Evolutionary conservation across 352 stramenopile genomes (phyloP), one percentile per base, ranked within the genome.

Genomic region (Globisporangium apiculatum): DNA sequence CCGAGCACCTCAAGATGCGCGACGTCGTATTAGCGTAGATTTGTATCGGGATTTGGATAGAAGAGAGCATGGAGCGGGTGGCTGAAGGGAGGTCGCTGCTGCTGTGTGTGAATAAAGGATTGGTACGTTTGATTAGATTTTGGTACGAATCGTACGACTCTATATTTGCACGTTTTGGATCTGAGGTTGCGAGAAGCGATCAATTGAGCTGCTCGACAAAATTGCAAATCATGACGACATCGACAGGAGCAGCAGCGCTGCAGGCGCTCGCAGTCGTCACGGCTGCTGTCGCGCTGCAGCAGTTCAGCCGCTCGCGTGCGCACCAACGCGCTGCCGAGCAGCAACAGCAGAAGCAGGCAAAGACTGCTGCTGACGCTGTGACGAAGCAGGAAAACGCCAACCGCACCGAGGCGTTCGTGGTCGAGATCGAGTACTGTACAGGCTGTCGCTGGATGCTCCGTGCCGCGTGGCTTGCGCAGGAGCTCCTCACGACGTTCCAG

Each of bases 371-470:
- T 31, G 11, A 43, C 40, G 11, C 40, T 12, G 24, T 31, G 49
- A 14, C 51, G 17, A 43, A 58, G 11, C n/a, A 61, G 12, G 10
- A 59, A 2, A 52, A 57, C 1, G 63, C 59, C 35, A 9, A 35
- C 38, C 63, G 62, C 41, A 55, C 49, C 7, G 62, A 76, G 53
- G 62, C 63, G 8, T 89, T 71, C 52, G 68, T 85, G 15, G 76
- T 93, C n/a, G 80, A 93, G 68, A 97, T 98, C 58, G 76, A 89
- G 57, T 98, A 98, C 71, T 97, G 91, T 65, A 94, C 82, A 12
- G 84, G 86, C 47, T 97, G 89, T 47, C 79, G 78, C 57, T 97
- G 90, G 88, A 82, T 97, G 71, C 73, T 97, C 38, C 83, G 91
- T 47, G 76, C 83, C 9, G 83, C 76, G 48, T 98, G 89, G 75